Conservation (phyloP, 2,329 filamentous ascomycete species). For the Davidsoniella virescens region DNA sequence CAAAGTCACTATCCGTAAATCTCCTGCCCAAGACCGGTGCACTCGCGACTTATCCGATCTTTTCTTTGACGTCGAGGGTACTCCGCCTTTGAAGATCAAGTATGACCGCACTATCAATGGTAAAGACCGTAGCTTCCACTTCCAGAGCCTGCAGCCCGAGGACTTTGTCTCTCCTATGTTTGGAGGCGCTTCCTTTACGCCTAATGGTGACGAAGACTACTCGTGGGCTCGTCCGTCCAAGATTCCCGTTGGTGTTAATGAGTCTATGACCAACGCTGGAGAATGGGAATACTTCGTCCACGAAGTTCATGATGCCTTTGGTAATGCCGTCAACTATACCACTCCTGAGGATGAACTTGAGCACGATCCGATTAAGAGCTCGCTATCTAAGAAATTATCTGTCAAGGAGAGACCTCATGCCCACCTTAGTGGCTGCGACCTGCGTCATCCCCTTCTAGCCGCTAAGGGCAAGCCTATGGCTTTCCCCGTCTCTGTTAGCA, state of each 20-base stretch:
- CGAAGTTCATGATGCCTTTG: constrained; percentile 79
- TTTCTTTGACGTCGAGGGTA: constrained; percentile 68
- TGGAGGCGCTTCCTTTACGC: constrained; percentile 41
- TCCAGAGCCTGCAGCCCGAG: constrained; percentile 86
- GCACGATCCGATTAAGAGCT: constrained; percentile 38
- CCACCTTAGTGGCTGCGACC: constrained; percentile 57
- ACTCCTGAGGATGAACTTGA: constrained; percentile 52
- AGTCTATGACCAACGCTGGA: constrained; percentile 65
- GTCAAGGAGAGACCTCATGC: constrained; percentile 77
- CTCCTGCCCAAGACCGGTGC: constrained; percentile 52
- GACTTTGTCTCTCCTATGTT: constrained; percentile 64
- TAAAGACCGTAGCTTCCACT: constrained; percentile 68
- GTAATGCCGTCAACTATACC: constrained; percentile 68
- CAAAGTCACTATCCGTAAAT: constrained; percentile 52
- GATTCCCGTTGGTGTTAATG: constrained; percentile 72
- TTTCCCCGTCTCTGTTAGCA: constrained; percentile 41
- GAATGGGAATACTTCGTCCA: constrained; percentile 83
- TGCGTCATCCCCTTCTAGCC: constrained; percentile 66
- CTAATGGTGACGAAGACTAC: constrained; percentile 41
- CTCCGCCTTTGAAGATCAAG: constrained; percentile 78
- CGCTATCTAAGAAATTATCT: constrained; percentile 59
- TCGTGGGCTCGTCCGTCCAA: constrained; percentile 66
- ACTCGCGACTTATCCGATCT: constrained; percentile 78
- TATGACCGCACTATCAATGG: constrained; percentile 81
- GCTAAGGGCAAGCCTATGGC: constrained; percentile 53